Conservation (phyloP, 495 filamentous ascomycete species). For the Apodospora peruviana region DNA sequence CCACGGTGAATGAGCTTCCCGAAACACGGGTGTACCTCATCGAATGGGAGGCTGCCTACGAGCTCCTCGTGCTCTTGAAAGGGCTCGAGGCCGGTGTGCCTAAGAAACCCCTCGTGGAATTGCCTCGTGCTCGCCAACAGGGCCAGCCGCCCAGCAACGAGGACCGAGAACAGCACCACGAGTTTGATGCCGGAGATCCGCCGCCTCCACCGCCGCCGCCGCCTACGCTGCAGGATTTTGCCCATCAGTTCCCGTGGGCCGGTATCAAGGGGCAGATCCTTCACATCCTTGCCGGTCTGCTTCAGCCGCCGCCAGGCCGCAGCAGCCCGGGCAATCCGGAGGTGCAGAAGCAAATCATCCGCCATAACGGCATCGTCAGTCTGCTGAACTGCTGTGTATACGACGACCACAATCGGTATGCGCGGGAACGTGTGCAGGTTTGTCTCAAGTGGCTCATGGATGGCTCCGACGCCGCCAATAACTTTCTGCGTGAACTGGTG, state of each 20-base stretch:
- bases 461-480: conserved; percentile 72
- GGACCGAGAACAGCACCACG: conserved; percentile 18
- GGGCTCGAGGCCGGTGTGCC: conserved; percentile 82
- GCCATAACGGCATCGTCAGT: conserved; percentile 73
- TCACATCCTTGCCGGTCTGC: conserved; percentile 75
- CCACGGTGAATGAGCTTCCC: conserved; percentile 73
- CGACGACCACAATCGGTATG: conserved; percentile 84
- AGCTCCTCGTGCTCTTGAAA: conserved; percentile 77
- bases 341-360: conserved; percentile 81
- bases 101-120: conserved; percentile 43
- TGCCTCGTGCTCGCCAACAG: conserved; percentile 11
- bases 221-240: conserved; percentile 67
- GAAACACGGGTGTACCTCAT: conserved; percentile 61
- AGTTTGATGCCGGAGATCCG: conserved; percentile 39
- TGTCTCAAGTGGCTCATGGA: conserved; percentile 86
- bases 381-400: conserved; percentile 82
- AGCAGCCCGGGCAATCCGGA: conserved; percentile 61
- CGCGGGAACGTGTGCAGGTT: conserved; percentile 86
- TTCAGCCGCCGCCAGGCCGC: conserved; percentile 49
- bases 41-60: conserved; percentile 81
- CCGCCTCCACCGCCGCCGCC: conserved; percentile 48
- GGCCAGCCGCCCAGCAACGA: conserved; percentile 17
- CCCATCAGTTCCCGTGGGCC: conserved; percentile 85
- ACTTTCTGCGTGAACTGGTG: conserved; percentile 61
- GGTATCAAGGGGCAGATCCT: conserved; percentile 90